Evolutionary conservation across 805 yeast species (phyloP).

Genomic region (Metschnikowia colocasiae): DNA sequence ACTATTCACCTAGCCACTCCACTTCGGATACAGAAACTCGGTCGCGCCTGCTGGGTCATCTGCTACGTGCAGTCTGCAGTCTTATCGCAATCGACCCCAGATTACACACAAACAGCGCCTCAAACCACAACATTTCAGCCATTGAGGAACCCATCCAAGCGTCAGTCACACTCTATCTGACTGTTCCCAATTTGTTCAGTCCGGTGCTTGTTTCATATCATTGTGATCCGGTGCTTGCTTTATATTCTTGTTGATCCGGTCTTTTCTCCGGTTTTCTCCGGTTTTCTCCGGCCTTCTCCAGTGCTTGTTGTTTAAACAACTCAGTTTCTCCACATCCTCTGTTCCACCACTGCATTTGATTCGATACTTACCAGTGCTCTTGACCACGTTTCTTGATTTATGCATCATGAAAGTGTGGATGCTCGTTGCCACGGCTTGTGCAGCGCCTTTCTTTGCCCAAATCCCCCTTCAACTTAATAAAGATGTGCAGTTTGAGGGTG

Average conservation of each 20-base stretch:
- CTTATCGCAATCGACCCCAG: conserved; percentile 6
- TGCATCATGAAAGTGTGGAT: not conserved
- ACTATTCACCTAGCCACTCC: not conserved
- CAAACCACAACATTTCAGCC: not conserved
- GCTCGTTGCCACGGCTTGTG: not conserved
- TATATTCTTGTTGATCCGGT: too few relatives aligned
- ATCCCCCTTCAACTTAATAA: not conserved
- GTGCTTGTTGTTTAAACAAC: too few relatives aligned
- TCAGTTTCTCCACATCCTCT: too few relatives aligned
- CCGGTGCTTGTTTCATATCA: too few relatives aligned
- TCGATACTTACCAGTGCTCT: too few relatives aligned
- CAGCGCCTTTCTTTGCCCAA: not conserved
- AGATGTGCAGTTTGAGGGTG: not conserved
- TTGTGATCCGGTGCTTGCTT: too few relatives aligned
- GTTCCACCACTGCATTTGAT: too few relatives aligned
- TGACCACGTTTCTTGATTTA: not conserved
- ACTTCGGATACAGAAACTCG: not conserved
- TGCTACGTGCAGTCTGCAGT: not conserved
- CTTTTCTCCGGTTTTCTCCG: too few relatives aligned
- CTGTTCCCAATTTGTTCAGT: too few relatives aligned
- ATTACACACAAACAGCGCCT: not conserved
- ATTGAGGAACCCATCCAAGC: too few relatives aligned
- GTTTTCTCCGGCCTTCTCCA: too few relatives aligned
- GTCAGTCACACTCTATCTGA: too few relatives aligned
- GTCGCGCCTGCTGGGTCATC: not conserved